These are phyloP conservation scores for Cladochytrium replicatum DNA, from an alignment of 192 early-diverging fungal species.

Conservation along the genomic window DNA sequence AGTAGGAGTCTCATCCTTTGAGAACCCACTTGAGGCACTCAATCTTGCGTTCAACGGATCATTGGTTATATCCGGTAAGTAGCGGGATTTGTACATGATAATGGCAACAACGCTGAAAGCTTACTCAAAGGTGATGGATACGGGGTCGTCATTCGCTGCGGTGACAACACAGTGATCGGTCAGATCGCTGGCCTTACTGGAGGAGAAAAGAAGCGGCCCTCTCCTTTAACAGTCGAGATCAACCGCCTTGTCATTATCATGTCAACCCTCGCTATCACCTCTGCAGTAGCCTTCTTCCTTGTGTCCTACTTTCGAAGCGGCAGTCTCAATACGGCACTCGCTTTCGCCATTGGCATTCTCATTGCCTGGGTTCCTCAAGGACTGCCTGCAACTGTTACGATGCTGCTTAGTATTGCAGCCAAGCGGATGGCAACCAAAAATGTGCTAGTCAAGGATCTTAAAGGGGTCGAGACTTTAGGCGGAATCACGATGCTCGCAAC, in stretches of 20 bases:
- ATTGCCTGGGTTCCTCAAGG: slow-evolving; percentile 91
- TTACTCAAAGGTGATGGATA: slow-evolving; percentile 71
- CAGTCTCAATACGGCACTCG: slow-evolving; percentile 28
- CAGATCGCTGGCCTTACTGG: slow-evolving; percentile 85
- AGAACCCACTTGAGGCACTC: slow-evolving; percentile 84
- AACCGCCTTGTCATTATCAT: slow-evolving; percentile 77
- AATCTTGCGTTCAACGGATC: slow-evolving; percentile 90
- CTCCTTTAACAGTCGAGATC: slow-evolving; percentile 71
- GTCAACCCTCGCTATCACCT: slow-evolving; percentile 62
- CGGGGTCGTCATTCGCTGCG: slow-evolving; percentile 86
- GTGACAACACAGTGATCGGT: slow-evolving; percentile 88
- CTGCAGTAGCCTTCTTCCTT: slow-evolving; percentile 77
- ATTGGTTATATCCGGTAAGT: slow-evolving; percentile 59
- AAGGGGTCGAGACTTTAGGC: slow-evolving; percentile 93
- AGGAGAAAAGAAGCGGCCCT: slow-evolving; percentile 61
- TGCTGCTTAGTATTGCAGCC: slow-evolving; percentile 88
- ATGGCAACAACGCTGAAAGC: no score
- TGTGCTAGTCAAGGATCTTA: slow-evolving; percentile 91
- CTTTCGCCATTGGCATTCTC: slow-evolving; percentile 79
- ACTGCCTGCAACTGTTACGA: slow-evolving; percentile 86
- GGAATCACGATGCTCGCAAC: slow-evolving; percentile 94
- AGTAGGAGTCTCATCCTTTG: slow-evolving; percentile 43
- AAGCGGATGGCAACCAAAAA: slow-evolving; percentile 85
- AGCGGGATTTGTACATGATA: background rate
- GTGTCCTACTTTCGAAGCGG: slow-evolving; percentile 53